Evolutionary conservation across 176 grass and related monocot species (phyloP).

Genomic region (Elymus sibiricus): DNA sequence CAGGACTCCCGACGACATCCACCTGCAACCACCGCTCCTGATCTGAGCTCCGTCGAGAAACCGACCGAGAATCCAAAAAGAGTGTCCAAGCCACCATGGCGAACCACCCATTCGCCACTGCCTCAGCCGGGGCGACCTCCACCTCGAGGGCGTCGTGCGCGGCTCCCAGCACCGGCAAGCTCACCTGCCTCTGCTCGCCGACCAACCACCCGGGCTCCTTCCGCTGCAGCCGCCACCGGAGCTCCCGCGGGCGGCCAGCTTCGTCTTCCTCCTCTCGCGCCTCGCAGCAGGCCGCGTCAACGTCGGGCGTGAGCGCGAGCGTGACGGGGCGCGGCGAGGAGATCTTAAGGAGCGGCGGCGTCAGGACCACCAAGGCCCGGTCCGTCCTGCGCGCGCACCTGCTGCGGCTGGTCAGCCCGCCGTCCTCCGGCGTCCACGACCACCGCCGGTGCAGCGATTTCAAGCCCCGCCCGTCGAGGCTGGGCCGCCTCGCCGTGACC

Average conservation of each 20-base stretch:
- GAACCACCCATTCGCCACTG: not conserved
- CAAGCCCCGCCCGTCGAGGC: constrained; percentile 59
- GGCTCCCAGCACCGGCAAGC: not conserved
- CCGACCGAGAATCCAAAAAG: not conserved
- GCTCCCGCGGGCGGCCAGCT: not conserved
- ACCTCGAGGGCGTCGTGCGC: not conserved
- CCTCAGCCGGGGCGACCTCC: not conserved
- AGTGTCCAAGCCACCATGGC: constrained; percentile 32
- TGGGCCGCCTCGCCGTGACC: constrained; percentile 45
- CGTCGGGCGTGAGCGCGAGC: no score
- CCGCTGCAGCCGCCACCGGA: constrained; percentile 68
- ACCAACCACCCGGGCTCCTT: constrained; percentile 81
- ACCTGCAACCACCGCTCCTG: not conserved
- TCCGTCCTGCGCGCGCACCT: constrained; percentile 56
- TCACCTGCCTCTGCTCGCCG: constrained; percentile 66
- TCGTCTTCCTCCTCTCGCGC: not conserved
- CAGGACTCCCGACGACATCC: not conserved
- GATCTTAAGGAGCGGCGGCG: not conserved
- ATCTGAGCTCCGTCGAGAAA: not conserved
- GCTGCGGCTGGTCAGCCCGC: constrained; percentile 48
- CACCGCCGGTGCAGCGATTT: constrained; percentile 35
- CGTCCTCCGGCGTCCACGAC: constrained; percentile 4
- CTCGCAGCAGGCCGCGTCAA: not conserved
- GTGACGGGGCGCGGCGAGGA: not conserved
- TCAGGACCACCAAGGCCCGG: constrained; percentile 16